Conservation (phyloP, 1,139 yeast species). For the Ogataea hybrid region DNA sequence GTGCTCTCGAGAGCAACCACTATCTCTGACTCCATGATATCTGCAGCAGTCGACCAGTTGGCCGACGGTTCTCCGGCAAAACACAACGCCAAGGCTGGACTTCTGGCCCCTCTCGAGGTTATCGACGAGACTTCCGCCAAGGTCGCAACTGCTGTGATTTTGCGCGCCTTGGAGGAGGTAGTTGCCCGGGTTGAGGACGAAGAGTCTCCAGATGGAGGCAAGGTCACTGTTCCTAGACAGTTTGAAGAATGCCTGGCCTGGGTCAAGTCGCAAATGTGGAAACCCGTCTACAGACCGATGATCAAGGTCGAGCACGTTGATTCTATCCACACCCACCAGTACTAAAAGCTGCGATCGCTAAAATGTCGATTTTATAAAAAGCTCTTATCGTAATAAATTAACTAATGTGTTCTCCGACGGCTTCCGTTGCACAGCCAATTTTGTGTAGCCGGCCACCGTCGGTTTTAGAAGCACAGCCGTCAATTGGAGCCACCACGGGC, state of each 20-base stretch:
- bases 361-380: not conserved
- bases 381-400: constrained; percentile 1
- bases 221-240: constrained; percentile 77
- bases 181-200: constrained; percentile 67
- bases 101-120: constrained; percentile 82
- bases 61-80: constrained; percentile 76
- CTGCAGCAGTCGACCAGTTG: constrained; percentile 91
- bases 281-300: constrained; percentile 85
- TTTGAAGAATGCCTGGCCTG: constrained; percentile 77
- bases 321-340: constrained; percentile 70
- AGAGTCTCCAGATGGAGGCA: constrained; percentile 52
- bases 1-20: constrained; percentile 78
- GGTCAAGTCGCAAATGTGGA: constrained; percentile 97
- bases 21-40: constrained; percentile 86
- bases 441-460: constrained; percentile 9
- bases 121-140: constrained; percentile 85
- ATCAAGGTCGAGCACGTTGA: constrained; percentile 73
- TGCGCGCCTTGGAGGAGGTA: constrained; percentile 85
- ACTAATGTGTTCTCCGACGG: constrained; percentile 8
- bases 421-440: constrained; percentile 5
- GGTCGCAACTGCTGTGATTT: constrained; percentile 90
- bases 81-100: constrained; percentile 77
- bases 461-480: constrained; percentile 7
- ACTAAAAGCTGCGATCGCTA: constrained; percentile 31
- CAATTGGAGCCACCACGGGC: not conserved